Evolutionary conservation across 2,329 filamentous ascomycete genomes (phyloP), one percentile per base, ranked within the genome.

Genomic region (Raffaelea deltoideospora): DNA sequence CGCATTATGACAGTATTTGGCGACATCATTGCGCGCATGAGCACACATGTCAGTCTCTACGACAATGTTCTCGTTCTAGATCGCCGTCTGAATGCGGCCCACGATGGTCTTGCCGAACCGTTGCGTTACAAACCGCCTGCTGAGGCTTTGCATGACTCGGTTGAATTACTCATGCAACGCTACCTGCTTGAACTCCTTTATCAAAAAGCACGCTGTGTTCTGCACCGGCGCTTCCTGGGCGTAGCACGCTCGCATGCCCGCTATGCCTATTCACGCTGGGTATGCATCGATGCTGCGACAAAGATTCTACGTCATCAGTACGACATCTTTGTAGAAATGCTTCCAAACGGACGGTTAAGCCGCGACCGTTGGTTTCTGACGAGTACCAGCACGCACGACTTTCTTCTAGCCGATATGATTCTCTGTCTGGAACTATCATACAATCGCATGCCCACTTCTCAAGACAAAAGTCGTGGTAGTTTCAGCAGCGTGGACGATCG

Each of bases 361-460:
- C 52, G 54, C 5, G 50, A 63, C 27, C 54, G 52, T 29, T 65
- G 59, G 59, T 60, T 61, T 31, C 41, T 64, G 14, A 56, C 56
- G 10, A 60, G 59, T 3, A 43, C 64, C 3, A 52, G 60, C 34
- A 55, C 54, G 3, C 58, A 64, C 38, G 61, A 64, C 41, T 65
- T 67, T 33, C 48, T 67, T 8, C 52, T 65, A 3, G 64, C 63
- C 2, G 59, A 60, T 31, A 65, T 63, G 40, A 54, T 67, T 17
- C 46, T 67, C 4, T 59, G 61, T 27, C 50, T 64, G 3, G 62
- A 65, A 31, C 30, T 50, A 14, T 38, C 38, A 29, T 40, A 40
- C 23, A n/a, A 27, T 2, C 30, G 30, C n/a, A n/a, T n/a, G n/a
- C n/a, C n/a, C n/a, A n/a, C n/a, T n/a, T n/a, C n/a, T n/a, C n/a